Evolutionary conservation across 352 stramenopile genomes (phyloP).

Genomic region (Globisporangium irregulare): DNA sequence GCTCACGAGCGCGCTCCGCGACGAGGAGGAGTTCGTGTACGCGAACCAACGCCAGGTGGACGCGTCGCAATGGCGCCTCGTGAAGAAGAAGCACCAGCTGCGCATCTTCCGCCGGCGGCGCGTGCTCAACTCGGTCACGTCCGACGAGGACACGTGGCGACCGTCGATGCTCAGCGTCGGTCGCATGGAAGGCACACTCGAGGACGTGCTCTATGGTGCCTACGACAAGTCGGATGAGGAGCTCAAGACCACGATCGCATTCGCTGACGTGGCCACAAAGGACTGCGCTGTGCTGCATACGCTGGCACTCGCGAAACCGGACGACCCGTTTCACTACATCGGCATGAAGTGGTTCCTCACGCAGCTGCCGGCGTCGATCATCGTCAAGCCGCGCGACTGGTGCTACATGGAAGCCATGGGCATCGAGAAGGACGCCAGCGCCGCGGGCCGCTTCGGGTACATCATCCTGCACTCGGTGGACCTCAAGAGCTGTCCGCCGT

Average conservation of each 20-base stretch:
- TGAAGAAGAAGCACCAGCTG: constrained; percentile 35
- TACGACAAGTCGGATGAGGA: constrained; percentile 41
- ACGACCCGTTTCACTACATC: constrained; percentile 48
- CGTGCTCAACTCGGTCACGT: not conserved
- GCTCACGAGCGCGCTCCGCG: constrained; percentile 27
- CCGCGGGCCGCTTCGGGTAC: constrained; percentile 31
- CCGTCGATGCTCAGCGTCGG: constrained; percentile 28
- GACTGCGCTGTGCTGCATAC: constrained; percentile 41
- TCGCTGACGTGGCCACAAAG: constrained; percentile 25
- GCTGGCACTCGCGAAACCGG: constrained; percentile 32
- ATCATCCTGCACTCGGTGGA: constrained; percentile 45
- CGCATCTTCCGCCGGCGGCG: constrained; percentile 37
- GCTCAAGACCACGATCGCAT: constrained; percentile 37
- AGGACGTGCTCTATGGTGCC: constrained; percentile 36
- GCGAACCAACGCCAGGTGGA: constrained; percentile 30
- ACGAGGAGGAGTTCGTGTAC: constrained; percentile 27
- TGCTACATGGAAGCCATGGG: constrained; percentile 45
- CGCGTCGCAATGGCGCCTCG: constrained; percentile 45
- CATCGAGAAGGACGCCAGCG: constrained; percentile 26
- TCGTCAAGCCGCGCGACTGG: constrained; percentile 30
- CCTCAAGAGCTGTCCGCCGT: constrained; percentile 32
- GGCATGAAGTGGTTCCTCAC: constrained; percentile 52
- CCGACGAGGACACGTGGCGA: constrained; percentile 14
- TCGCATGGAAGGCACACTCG: constrained; percentile 40
- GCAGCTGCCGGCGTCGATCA: constrained; percentile 24